Evolutionary conservation across 257 asterid genomes (phyloP).

Genomic region (Catharanthus roseus): DNA sequence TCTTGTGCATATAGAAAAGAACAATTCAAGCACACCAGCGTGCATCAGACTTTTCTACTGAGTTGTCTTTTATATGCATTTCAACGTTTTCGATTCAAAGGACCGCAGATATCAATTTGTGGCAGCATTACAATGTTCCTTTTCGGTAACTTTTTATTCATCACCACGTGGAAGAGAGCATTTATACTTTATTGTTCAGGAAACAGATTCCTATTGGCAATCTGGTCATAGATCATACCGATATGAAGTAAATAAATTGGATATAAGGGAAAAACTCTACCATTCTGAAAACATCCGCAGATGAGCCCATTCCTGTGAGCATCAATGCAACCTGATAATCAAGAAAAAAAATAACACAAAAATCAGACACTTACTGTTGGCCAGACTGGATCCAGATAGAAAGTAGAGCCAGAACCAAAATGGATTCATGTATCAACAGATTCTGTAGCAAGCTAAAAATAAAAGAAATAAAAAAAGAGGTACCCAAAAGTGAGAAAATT

Average conservation of each 20-base stretch:
- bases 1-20: too few species aligned
- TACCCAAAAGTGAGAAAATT: background rate
- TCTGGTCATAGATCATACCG: background rate
- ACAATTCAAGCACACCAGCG: too few species aligned
- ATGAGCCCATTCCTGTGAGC: constrained; percentile 94
- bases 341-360: constrained; percentile 13
- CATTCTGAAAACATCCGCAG: constrained; percentile 81
- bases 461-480: too few species aligned
- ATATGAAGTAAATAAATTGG: background rate
- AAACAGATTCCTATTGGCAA: background rate
- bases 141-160: background rate
- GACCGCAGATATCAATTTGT: background rate
- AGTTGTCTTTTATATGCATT: background rate
- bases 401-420: background rate
- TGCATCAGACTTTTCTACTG: background rate
- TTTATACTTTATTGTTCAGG: background rate
- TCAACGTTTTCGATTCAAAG: too few species aligned
- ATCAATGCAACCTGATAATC: constrained; percentile 77
- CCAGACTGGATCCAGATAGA: background rate
- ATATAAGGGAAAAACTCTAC: constrained; percentile 30
- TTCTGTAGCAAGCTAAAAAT: too few species aligned
- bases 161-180: background rate
- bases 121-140: background rate
- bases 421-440: background rate
- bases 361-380: background rate